Conservation (phyloP, 352 stramenopile species). For the Globisporangium recalcitrans region DNA sequence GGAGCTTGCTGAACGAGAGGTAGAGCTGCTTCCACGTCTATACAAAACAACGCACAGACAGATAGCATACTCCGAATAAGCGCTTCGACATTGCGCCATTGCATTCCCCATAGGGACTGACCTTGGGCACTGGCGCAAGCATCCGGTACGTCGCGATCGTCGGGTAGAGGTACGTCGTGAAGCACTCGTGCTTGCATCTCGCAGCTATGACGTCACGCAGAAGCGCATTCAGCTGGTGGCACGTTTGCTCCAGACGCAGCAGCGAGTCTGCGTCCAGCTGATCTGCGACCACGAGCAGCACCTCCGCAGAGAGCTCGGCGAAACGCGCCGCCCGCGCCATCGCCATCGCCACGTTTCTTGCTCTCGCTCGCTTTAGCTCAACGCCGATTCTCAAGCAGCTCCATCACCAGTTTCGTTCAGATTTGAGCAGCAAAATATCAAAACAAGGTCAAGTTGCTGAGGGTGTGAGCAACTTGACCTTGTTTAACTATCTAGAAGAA, state of each 20-base stretch:
- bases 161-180: constrained; percentile 46
- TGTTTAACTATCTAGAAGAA: background rate
- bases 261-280: constrained; percentile 36
- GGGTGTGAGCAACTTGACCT: too few relatives aligned
- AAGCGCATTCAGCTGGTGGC: constrained; percentile 10
- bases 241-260: constrained; percentile 32
- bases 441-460: too few relatives aligned
- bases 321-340: background rate
- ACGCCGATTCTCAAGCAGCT: background rate
- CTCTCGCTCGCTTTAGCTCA: background rate
- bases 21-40: constrained; percentile 62
- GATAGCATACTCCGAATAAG: background rate
- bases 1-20: constrained; percentile 35
- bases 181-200: constrained; percentile 64
- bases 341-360: background rate
- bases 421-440: background rate
- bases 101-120: too few relatives aligned
- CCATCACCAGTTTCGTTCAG: background rate
- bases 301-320: constrained; percentile 32
- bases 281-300: constrained; percentile 28
- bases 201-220: constrained; percentile 19
- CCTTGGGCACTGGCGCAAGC: constrained; percentile 41
- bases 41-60: constrained; percentile 11
- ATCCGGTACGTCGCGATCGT: constrained; percentile 67
- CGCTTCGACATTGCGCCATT: too few relatives aligned